A percentile compares a stretch with the other conserved stretches of the same genome.
Conservation (phyloP, 768 basidiomycete genomes). For the Rossbeevera mucosa region DNA sequence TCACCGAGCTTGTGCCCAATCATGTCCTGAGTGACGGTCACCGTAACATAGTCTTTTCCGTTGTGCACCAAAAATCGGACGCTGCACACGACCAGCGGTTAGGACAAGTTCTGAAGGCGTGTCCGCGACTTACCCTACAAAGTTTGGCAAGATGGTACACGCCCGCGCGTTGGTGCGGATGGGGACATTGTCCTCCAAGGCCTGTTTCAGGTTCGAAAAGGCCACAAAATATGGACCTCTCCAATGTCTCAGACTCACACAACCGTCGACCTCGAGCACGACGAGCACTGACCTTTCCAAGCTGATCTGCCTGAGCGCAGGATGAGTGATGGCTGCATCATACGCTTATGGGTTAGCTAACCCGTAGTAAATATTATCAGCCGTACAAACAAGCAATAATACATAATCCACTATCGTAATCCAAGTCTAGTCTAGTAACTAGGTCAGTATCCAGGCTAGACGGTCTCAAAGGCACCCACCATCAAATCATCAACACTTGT, state of each 20-base stretch:
- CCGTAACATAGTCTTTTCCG: slow-evolving; percentile 83
- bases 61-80: slow-evolving; percentile 92
- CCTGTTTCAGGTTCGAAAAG: slow-evolving; percentile 82
- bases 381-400: background rate
- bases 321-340: slow-evolving; percentile 61
- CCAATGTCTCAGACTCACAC: background rate
- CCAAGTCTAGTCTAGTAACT: too few species aligned
- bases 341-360: background rate
- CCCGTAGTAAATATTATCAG: background rate
- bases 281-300: slow-evolving; percentile 78
- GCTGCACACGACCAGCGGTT: slow-evolving; percentile 38
- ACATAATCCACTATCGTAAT: too few species aligned
- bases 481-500: background rate
- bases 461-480: background rate
- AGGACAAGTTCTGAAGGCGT: background rate
- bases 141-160: slow-evolving; percentile 93
- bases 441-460: background rate
- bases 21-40: slow-evolving; percentile 92
- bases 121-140: slow-evolving; percentile 71
- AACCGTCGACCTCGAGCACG: background rate
- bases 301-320: slow-evolving; percentile 70
- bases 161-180: slow-evolving; percentile 85
- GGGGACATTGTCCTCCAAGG: slow-evolving; percentile 74
- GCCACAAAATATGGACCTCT: slow-evolving; percentile 92
- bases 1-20: slow-evolving; percentile 97